A percentile compares a stretch with the other conserved stretches of the same genome.
Evolutionary conservation across 2,329 filamentous ascomycete species (phyloP).

Genomic region (Exophiala calicioides): DNA sequence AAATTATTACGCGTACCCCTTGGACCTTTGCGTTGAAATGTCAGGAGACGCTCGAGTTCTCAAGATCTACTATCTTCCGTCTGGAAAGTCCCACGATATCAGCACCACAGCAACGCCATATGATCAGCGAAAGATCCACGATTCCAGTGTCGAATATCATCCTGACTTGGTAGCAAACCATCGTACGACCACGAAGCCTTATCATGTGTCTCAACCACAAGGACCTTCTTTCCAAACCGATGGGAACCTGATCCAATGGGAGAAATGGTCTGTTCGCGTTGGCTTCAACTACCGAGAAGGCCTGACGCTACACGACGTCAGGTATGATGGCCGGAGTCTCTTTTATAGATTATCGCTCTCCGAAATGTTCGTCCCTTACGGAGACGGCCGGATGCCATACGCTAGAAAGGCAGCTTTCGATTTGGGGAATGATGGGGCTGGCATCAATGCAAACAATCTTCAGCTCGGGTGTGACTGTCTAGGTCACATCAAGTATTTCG

Average conservation of each 20-base stretch:
- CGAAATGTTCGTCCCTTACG: constrained; percentile 51
- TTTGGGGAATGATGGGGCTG: constrained; percentile 46
- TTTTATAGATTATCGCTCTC: constrained; percentile 46
- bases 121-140: constrained; percentile 46
- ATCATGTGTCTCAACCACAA: constrained; percentile 40
- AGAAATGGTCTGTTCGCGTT: constrained; percentile 47
- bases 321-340: constrained; percentile 41
- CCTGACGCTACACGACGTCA: constrained; percentile 44
- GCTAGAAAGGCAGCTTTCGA: constrained; percentile 49
- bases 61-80: constrained; percentile 53
- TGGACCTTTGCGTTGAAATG: constrained; percentile 56
- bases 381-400: constrained; percentile 44
- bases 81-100: constrained; percentile 43
- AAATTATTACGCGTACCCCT: constrained; percentile 61
- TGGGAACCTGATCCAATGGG: constrained; percentile 40
- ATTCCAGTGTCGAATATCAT: constrained; percentile 39
- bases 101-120: constrained; percentile 41
- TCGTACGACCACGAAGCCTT: constrained; percentile 41
- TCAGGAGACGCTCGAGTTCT: constrained; percentile 53
- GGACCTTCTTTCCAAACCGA: constrained; percentile 38
- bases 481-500: constrained; percentile 48
- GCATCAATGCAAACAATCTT: constrained; percentile 47
- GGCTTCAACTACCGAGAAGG: constrained; percentile 52
- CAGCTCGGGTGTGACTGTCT: constrained; percentile 48
- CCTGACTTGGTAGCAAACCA: constrained; percentile 35